A percentile compares a stretch with the other conserved stretches of the same genome.
Conservation (phyloP, 129 eudicot species). For the Deinandra increscens region DNA sequence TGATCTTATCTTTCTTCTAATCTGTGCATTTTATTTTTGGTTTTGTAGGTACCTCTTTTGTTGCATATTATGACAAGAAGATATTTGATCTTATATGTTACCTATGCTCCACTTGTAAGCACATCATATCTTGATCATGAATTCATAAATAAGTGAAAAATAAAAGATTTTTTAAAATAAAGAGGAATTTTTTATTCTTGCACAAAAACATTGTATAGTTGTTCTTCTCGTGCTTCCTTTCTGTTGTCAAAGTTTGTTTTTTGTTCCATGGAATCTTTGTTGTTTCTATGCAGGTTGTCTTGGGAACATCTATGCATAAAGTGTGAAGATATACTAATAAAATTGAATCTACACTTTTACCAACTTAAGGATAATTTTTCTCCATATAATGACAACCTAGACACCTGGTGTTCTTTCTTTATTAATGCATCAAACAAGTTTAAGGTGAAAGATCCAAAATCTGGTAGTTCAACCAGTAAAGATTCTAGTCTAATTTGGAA, state of each 20-base stretch:
- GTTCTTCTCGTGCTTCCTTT: slow-evolving; percentile 6
- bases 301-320: slow-evolving; percentile 63
- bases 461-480: no score
- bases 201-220: neutral
- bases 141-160: neutral
- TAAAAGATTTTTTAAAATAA: neutral
- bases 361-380: neutral
- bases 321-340: neutral
- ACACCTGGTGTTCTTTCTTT: slow-evolving; percentile 13
- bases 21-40: no score
- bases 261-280: slow-evolving; percentile 6
- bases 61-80: no score
- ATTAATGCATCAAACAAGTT: slow-evolving; percentile 8
- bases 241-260: slow-evolving; percentile 15
- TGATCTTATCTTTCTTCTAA: no score
- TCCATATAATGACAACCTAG: slow-evolving; percentile 7
- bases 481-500: neutral
- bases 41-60: no score
- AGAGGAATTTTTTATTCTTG: neutral
- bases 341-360: neutral
- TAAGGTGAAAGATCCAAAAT: no score
- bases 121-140: slow-evolving; percentile 5
- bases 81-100: slow-evolving; percentile 91
- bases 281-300: slow-evolving; percentile 60
- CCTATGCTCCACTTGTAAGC: slow-evolving; percentile 97